Base-by-base conservation (phyloP, 2,329 filamentous ascomycete genomes). In the Fusarium pseudograminearum region DNA sequence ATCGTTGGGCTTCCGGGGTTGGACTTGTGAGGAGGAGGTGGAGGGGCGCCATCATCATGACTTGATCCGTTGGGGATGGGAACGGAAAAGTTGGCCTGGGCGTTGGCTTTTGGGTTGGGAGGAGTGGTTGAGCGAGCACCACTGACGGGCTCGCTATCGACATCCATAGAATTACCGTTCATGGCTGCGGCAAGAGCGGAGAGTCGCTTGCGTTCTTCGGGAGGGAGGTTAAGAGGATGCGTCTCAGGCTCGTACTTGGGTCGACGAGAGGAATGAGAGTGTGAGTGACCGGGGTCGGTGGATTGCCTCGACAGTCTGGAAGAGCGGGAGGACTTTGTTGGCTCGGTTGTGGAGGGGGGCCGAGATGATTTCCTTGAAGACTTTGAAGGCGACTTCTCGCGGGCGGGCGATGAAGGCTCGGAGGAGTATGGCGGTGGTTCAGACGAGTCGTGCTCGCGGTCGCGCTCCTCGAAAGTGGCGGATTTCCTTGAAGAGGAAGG, bases 211-310 rank as follows among this genome's bases (percentile, higher is more conserved):
- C 93, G 88, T 85, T 97, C 91, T 83, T 97, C 94, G 47, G 94
- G 94, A 4, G 91, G 93, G 24, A 97, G 88, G 77, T 98, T 98
- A 54, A 98, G 87, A 40, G 95, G 95, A 80, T 98, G 94, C 4
- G 89, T 91, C 78, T 95, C 88, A 69, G 85, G 85, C 77, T 93
- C 90, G 76, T 84, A 80, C 78, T 88, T 88, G 73, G 81, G 31
- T 69, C 86, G 83, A 58, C 86, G 83, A 47, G 81, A 83, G 31
- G 81, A 80, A 26, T 67, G 83, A 38, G 81, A 83, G 34, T 81
- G 82, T 16, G 78, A 79, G 40, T 69, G 68, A 54, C 80, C 79
- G 26, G 83, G 79, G 61, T 87, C 85, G 62, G 83, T 84, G 38
- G 84, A 80, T 66, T 85, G 82, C 65, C 85, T 82, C 58, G 78